Evolutionary conservation across 129 eudicot genomes (phyloP), one percentile per base, ranked within the genome.

Genomic region (Artemisia tridentata): DNA sequence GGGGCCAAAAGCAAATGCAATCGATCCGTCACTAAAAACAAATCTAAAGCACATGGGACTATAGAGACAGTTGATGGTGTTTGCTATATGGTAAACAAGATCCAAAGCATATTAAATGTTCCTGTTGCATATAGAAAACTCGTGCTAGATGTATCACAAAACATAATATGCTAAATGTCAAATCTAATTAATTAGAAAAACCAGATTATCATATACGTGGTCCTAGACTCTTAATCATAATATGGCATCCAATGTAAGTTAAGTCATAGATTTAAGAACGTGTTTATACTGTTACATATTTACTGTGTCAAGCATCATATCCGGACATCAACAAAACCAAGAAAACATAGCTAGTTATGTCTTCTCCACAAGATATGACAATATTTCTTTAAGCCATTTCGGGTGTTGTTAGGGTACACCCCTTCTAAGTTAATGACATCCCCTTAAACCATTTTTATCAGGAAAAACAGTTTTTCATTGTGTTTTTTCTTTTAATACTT

Each of bases 41-140:
- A 69, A 70, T 48, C 56, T 43, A 53, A 63, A 69, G 81, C 81
- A 77, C 81, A 77, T 77, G 81, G 75, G 66, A 12, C 65, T 38
- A 69, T 49, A 43, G 67, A 65, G 79, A 66, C 79, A 55, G 34
- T 75, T 66, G 67, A 75, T 55, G 19, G 54, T 66, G 73, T 55
- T 75, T 66, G 79, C 67, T 75, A 17, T 4, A 59, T 18, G 67
- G 48, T 47, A 16, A 59, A 64, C 80, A 76, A 62, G 72, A 69
- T 69, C 81, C 71, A 68, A 19, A 68, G 59, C 80, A 68, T 76
- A 68, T 49, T 75, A 55, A 75, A 54, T 75, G 79, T 65, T 12
- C 18, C 53, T 51, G 62, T 68, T 68, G 49, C 63, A 3, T 27
- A 68, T 8, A n/a, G 23, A 67, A 49, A 49, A 7, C 0, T 52